Conservation (phyloP, 2,329 filamentous ascomycete species). For the Sclerotinia sclerotiorum region DNA sequence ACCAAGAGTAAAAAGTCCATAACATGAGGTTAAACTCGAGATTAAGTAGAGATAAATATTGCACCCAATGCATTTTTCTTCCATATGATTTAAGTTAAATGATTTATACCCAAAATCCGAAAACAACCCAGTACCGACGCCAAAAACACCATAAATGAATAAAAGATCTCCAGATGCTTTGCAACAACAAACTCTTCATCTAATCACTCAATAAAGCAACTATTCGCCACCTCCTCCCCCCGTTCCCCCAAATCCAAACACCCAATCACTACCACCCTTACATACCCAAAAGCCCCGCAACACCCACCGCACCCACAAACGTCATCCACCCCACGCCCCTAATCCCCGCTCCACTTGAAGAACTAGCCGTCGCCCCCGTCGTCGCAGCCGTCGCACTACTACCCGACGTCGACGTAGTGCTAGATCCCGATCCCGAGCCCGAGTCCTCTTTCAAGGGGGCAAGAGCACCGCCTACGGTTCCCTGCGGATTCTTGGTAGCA, state of each 20-base stretch:
- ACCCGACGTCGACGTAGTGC: background rate
- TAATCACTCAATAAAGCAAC: background rate
- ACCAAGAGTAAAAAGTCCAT: too few relatives aligned
- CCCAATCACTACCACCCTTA: background rate
- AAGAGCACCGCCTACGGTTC: background rate
- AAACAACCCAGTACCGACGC: background rate
- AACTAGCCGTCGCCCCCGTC: background rate
- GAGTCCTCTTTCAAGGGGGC: background rate
- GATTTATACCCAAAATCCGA: background rate
- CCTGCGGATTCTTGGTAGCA: conserved; percentile 2
- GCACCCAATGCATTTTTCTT: background rate
- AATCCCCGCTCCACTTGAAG: background rate
- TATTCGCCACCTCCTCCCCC: background rate
- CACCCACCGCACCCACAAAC: conserved; percentile 1
- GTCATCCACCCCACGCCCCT: background rate
- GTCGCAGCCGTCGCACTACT: background rate
- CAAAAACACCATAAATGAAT: background rate
- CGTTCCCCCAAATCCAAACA: background rate
- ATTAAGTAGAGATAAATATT: background rate
- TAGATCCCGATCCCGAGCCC: background rate
- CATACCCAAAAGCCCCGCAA: conserved; percentile 7
- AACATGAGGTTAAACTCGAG: background rate
- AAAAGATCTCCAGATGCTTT: background rate
- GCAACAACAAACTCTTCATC: background rate
- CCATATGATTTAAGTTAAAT: background rate